Evolutionary conservation across 164 flowering plant species (phyloP).

Genomic region (Chimonanthus praecox): DNA sequence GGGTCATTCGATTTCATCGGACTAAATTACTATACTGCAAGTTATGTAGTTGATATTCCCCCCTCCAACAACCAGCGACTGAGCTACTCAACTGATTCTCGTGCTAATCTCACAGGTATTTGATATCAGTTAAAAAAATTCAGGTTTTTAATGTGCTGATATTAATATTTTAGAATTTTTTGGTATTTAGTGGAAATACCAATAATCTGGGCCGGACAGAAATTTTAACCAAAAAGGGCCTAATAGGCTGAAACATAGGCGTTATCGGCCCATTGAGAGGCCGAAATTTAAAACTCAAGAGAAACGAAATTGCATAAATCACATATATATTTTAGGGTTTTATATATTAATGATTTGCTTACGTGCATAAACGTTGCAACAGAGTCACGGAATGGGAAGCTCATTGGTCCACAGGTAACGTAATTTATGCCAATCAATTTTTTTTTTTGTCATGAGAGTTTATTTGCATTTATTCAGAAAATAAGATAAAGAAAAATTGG

Average conservation of each 20-base stretch:
- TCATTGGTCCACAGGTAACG: constrained; percentile 16
- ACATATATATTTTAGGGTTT: neutral
- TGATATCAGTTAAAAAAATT: too few relatives aligned
- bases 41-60: neutral
- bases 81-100: neutral
- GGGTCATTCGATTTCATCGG: constrained; percentile 16
- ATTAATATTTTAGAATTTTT: too few relatives aligned
- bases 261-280: neutral
- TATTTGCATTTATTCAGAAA: neutral
- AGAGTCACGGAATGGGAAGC: constrained; percentile 17
- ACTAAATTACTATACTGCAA: constrained; percentile 1
- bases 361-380: neutral
- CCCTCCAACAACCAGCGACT: neutral
- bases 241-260: too few relatives aligned
- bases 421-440: neutral
- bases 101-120: neutral
- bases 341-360: neutral
- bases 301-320: neutral
- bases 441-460: too few relatives aligned
- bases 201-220: neutral
- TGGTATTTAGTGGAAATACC: neutral
- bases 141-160: too few relatives aligned
- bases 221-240: neutral
- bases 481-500: too few relatives aligned
- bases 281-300: neutral